These are phyloP conservation scores for Fragaria nilgerrensis DNA, from an alignment of 306 rosid species.

Conservation along the genomic window DNA sequence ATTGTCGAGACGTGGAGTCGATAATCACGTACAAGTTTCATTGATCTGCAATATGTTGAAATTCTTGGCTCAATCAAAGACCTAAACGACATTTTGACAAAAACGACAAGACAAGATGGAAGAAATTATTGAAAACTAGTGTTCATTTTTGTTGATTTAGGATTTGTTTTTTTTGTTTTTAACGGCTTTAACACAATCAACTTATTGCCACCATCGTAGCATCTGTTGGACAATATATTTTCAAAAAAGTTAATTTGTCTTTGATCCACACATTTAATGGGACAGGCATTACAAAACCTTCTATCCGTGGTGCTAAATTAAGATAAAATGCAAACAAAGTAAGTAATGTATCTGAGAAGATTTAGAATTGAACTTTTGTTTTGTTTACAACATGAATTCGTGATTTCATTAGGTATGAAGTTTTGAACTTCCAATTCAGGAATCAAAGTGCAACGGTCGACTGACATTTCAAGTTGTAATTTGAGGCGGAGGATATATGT, in stretches of 20 bases:
- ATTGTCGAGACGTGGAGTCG: conserved; percentile 9
- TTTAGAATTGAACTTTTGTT: no score
- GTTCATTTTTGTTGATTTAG: neutral
- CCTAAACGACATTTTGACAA: conserved; percentile 8
- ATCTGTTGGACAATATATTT: neutral
- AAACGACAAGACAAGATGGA: neutral
- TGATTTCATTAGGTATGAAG: neutral
- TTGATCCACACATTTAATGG: neutral
- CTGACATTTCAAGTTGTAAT: no score
- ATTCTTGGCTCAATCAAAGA: conserved; percentile 15
- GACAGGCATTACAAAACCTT: no score
- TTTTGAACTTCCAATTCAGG: no score
- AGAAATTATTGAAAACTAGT: neutral
- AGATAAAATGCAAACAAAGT: neutral
- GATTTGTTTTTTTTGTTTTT: neutral
- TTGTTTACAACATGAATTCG: neutral
- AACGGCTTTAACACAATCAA: neutral
- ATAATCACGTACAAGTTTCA: conserved; percentile 13
- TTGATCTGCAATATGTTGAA: neutral
- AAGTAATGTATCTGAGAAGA: neutral
- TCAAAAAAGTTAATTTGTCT: neutral
- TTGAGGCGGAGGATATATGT: neutral
- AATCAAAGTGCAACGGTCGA: no score
- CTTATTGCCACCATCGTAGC: neutral
- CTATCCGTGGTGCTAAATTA: neutral